Evolutionary conservation across 148 eudicot species (phyloP), one percentile per base, ranked within the genome.

Genomic region (Persicaria tinctoria): DNA sequence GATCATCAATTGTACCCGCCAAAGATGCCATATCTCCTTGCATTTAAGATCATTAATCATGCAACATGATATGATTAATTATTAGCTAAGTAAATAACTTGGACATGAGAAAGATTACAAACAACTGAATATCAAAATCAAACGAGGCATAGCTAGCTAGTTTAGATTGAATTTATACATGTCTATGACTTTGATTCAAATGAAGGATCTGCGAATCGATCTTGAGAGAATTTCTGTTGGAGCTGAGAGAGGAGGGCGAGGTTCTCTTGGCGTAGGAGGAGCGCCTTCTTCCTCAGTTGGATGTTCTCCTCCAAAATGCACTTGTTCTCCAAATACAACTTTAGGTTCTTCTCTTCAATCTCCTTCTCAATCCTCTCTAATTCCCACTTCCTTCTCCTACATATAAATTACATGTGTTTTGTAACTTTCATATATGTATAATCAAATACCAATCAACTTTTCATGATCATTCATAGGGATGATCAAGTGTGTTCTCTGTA

Each of bases 241-340:
- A 88, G 83, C 77, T 84, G 78, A 4, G 87, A 78, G 79, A 86
- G 75, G 23, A 94, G 86, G 55, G 85, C 87, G 68, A 82, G 80
- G 46, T 90, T 94, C 82, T 94, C 97, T 80, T 85, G 91, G 55
- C 86, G 79, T 8, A 94, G 91, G 49, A 86, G 79, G 71, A 45
- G 75, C 49, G 93, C 95, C 74, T 82, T 85, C 81, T 85, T 87
- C 83, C 86, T 87, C 80, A 94, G 53, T 79, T 78, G 86, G 27
- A 86, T 89, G 73, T 94, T 94, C 81, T 88, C 90, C 81, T 86
- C 82, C 27, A 86, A 20, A 9, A 94, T 94, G 70, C 83, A 83
- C 51, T 81, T 82, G 85, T 94, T 94, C 83, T 94, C 87, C 87
- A 88, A 73, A 76, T 89, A 94, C 81, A 94, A 76, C 85, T 86